A percentile compares a stretch with the other conserved stretches of the same genome.
Conservation (phyloP, 331 rosid species). For the Spiraea crenata region DNA sequence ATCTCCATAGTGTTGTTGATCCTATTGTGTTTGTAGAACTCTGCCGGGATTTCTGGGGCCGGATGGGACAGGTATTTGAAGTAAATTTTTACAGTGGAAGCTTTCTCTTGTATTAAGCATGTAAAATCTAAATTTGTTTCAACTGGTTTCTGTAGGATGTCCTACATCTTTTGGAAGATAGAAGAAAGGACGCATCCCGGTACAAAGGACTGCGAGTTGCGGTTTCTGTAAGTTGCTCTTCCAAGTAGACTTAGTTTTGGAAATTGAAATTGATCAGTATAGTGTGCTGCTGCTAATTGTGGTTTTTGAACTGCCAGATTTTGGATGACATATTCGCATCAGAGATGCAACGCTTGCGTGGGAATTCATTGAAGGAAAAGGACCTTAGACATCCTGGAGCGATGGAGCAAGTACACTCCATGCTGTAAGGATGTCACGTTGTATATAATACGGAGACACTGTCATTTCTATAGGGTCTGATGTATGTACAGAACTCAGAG, state of each 20-base stretch:
- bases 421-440: conserved; percentile 13
- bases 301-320: conserved; percentile 18
- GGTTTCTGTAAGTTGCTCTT: conserved; percentile 26
- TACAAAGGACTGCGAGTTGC: conserved; percentile 31
- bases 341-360: conserved; percentile 30
- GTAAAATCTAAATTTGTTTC: background rate
- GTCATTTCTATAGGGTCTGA: background rate
- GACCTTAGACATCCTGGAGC: conserved; percentile 28
- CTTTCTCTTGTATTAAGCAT: background rate
- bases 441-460: background rate
- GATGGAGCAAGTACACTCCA: conserved; percentile 27
- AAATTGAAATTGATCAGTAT: background rate
- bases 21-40: conserved; percentile 30
- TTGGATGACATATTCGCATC: conserved; percentile 34
- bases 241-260: background rate
- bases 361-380: conserved; percentile 21
- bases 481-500: background rate
- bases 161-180: conserved; percentile 24
- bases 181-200: conserved; percentile 20
- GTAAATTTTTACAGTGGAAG: background rate
- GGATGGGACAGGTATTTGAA: conserved; percentile 33
- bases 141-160: conserved; percentile 21
- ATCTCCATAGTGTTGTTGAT: conserved; percentile 21
- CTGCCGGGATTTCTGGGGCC: conserved; percentile 32
- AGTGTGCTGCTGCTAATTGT: background rate